A percentile compares a stretch with the other conserved stretches of the same genome.
Conservation (phyloP, 345 rosid genomes). For the Balakata baccata region DNA sequence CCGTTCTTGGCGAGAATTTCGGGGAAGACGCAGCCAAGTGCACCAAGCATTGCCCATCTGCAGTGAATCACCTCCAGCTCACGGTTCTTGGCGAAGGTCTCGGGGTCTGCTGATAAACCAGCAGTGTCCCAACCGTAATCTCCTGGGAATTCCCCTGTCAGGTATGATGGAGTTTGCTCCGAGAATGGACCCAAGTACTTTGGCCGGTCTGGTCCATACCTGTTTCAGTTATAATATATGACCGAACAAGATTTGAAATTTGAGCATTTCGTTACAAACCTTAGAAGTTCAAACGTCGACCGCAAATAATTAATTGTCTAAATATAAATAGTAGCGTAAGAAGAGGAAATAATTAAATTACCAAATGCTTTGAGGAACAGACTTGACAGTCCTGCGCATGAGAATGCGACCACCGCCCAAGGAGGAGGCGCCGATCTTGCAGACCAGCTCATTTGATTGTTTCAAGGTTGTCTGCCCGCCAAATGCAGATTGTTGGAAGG, state of each 20-base stretch:
- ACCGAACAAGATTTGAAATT: too few species aligned
- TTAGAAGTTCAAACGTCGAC: too few species aligned
- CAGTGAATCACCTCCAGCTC: constrained; percentile 94
- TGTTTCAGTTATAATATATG: constrained; percentile 23
- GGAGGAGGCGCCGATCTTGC: constrained; percentile 49
- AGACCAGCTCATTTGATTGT: constrained; percentile 65
- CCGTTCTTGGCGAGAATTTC: constrained; percentile 81
- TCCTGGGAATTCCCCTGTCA: constrained; percentile 91
- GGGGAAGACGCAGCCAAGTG: constrained; percentile 88
- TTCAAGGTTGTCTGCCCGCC: constrained; percentile 70
- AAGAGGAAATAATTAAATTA: constrained; percentile 1
- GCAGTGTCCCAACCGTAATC: constrained; percentile 99
- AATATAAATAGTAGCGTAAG: too few species aligned
- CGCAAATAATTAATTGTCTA: too few species aligned
- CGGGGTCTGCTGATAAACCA: constrained; percentile 89
- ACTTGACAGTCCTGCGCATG: constrained; percentile 83
- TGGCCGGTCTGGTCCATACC: constrained; percentile 99
- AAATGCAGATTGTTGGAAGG: constrained; percentile 76
- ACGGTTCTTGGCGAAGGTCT: constrained; percentile 95
- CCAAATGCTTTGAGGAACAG: constrained; percentile 87
- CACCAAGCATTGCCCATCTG: constrained; percentile 99
- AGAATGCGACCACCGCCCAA: constrained; percentile 57
- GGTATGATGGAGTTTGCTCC: constrained; percentile 86
- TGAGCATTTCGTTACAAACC: too few species aligned
- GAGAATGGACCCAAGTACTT: constrained; percentile 96